Evolutionary conservation across 1,284 basidiomycete genomes (phyloP).

Genomic region (Ceraceosorus guamensis): DNA sequence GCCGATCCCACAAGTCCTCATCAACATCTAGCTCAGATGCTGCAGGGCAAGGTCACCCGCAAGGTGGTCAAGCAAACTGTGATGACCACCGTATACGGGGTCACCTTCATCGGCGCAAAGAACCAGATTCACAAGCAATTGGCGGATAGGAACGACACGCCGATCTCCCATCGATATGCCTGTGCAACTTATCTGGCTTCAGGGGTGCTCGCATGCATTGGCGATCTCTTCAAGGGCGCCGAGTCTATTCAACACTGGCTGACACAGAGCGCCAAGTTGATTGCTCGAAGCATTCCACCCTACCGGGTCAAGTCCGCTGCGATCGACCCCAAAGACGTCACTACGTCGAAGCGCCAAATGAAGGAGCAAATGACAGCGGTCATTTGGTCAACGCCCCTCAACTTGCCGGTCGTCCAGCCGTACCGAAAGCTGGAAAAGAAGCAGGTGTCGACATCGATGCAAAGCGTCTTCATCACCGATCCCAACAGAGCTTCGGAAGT

Average conservation of each 20-base stretch:
- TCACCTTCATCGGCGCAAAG: slow-evolving; percentile 88
- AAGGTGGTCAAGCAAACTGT: slow-evolving; percentile 99
- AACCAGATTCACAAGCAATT: slow-evolving; percentile 91
- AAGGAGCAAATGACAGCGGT: slow-evolving; percentile 88
- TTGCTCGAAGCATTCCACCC: slow-evolving; percentile 77
- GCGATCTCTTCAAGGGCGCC: slow-evolving; percentile 85
- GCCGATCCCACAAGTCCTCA: slow-evolving; percentile 52
- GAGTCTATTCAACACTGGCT: slow-evolving; percentile 89
- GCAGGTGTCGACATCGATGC: slow-evolving; percentile 66
- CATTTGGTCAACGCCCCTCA: slow-evolving; percentile 91
- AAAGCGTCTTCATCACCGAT: slow-evolving; percentile 88
- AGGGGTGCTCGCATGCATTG: slow-evolving; percentile 57
- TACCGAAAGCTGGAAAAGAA: slow-evolving; percentile 78
- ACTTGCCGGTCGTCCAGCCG: slow-evolving; percentile 90
- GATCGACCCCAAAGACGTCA: background rate
- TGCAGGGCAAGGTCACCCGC: slow-evolving; percentile 73
- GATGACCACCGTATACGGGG: slow-evolving; percentile 99
- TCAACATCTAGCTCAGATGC: slow-evolving; percentile 56
- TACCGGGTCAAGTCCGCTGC: slow-evolving; percentile 59
- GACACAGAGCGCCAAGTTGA: slow-evolving; percentile 69
- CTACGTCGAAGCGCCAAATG: slow-evolving; percentile 16
- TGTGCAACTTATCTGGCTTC: slow-evolving; percentile 68
- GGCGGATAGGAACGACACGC: slow-evolving; percentile 66
- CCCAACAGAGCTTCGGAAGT: slow-evolving; percentile 74
- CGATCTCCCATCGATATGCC: slow-evolving; percentile 64